phyloP scores from a whole-genome alignment of 768 basidiomycete genomes.

The Hypsizygus marmoreus region DNA sequence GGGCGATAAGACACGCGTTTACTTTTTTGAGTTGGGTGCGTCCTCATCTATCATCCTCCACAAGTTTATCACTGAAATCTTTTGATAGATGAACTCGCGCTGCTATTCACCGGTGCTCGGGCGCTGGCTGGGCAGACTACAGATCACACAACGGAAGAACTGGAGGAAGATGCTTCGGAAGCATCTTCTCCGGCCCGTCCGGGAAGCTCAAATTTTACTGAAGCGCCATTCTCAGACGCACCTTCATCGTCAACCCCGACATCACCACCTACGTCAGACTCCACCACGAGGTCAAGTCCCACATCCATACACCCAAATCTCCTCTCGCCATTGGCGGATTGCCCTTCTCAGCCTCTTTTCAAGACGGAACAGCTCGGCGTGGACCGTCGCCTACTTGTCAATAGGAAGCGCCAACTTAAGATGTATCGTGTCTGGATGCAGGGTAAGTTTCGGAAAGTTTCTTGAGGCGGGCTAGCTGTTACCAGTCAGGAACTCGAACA shows the following conservation, averaged over 20 bases:
- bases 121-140: slow-evolving; percentile 34
- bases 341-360: slow-evolving; percentile 66
- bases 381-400: slow-evolving; percentile 88
- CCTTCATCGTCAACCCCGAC: not conserved
- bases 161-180: slow-evolving; percentile 35
- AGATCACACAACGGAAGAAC: slow-evolving; percentile 32
- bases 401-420: slow-evolving; percentile 90
- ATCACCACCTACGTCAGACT: not conserved
- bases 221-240: not conserved
- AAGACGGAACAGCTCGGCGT: slow-evolving; percentile 83
- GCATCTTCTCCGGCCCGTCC: slow-evolving; percentile 3
- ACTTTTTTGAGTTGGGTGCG: slow-evolving; percentile 90
- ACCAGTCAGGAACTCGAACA: not conserved
- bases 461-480: not conserved
- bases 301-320: slow-evolving; percentile 41
- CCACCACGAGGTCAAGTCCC: not conserved
- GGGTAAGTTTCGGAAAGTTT: slow-evolving; percentile 69
- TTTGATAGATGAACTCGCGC: slow-evolving; percentile 68
- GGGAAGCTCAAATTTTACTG: not conserved
- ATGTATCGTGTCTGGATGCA: slow-evolving; percentile 99
- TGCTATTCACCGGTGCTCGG: slow-evolving; percentile 72
- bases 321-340: slow-evolving; percentile 29
- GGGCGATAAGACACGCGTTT: slow-evolving; percentile 96
- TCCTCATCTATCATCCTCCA: slow-evolving; percentile 1
- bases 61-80: not conserved